Conservation (phyloP, 1,284 basidiomycete species). For the Cerioporus squamosus region DNA sequence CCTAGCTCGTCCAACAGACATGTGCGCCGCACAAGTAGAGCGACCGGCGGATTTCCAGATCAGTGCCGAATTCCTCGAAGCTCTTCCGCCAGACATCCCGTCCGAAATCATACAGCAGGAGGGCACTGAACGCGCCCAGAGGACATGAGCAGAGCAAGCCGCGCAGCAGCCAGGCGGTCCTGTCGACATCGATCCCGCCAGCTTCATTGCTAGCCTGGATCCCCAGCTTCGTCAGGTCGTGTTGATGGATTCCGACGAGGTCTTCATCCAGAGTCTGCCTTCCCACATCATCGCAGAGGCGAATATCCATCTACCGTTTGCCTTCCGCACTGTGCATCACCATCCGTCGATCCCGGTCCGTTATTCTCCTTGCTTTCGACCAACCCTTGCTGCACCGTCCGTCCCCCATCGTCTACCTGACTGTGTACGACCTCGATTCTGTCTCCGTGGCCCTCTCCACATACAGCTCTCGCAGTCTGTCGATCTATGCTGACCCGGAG, state of each 20-base stretch:
- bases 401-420: too few species aligned
- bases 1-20: too few species aligned
- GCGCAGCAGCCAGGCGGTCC: slow-evolving; percentile 48
- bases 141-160: slow-evolving; percentile 56
- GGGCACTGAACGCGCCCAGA: slow-evolving; percentile 72
- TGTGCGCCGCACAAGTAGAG: slow-evolving; percentile 73
- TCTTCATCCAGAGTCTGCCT: slow-evolving; percentile 79
- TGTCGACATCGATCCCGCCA: slow-evolving; percentile 83
- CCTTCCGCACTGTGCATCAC: too few species aligned
- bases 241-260: slow-evolving; percentile 85
- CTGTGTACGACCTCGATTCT: too few species aligned
- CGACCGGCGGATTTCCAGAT: slow-evolving; percentile 85
- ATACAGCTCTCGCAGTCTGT: too few species aligned
- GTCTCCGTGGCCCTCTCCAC: too few species aligned
- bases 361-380: too few species aligned
- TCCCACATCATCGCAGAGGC: slow-evolving; percentile 86
- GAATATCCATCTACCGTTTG: slow-evolving; percentile 65
- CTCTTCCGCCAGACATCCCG: slow-evolving; percentile 93
- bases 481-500: too few species aligned
- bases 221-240: slow-evolving; percentile 86
- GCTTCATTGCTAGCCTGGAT: slow-evolving; percentile 87
- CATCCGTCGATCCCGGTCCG: too few species aligned
- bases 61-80: slow-evolving; percentile 94
- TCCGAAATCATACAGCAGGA: slow-evolving; percentile 98
- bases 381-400: too few species aligned